Evolutionary conservation across 2,329 filamentous ascomycete genomes (phyloP), one percentile per base, ranked within the genome.

Genomic region (Cercospora sesami): DNA sequence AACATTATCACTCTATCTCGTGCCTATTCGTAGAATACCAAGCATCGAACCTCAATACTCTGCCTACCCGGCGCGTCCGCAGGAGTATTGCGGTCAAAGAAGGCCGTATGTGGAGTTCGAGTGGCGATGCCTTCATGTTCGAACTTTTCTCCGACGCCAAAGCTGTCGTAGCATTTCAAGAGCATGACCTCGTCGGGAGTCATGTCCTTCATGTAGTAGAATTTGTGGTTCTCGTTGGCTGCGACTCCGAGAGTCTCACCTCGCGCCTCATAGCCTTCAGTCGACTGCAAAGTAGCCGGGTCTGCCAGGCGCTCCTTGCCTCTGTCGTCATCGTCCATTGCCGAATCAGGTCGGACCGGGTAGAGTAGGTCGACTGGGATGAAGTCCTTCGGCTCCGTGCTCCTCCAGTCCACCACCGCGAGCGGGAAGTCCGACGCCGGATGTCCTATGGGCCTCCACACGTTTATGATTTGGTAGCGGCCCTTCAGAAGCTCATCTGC

Each of bases 11-110:
- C 5, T 36, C n/a, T 23, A 31, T 10, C 23, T 33, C 55, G 23
- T 33, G 48, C 12, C 55, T 59, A 65, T 39, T 68, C 68, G 55
- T 70, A 70, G 28, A 97, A 96, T 0, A 97, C 91, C 78, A 97
- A 83, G 39, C 91, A 89, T 73, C 93, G 85, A 18, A 96, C 91
- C 79, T 97, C 93, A 76, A 97, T 96, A 77, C 92, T 96, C 83
- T 96, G 91, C 72, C 93, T 85, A 0, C 86, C 86, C 71, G 89
- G 87, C 4, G 91, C 92, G 57, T 89, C 90, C 18, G 84, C 81
- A 2, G 88, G 86, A 0, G 91, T 92, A 68, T 89, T 83, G 1
- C 91, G 90, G 77, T 97, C 91, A 45, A 85, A 82, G 79, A 97
- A 97, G 0, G 93, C 93, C 9, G 89, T 89, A 80, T 96, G 92